Evolutionary conservation across 78 protist species (phyloP).

Genomic region (Goniomonas avonlea): DNA sequence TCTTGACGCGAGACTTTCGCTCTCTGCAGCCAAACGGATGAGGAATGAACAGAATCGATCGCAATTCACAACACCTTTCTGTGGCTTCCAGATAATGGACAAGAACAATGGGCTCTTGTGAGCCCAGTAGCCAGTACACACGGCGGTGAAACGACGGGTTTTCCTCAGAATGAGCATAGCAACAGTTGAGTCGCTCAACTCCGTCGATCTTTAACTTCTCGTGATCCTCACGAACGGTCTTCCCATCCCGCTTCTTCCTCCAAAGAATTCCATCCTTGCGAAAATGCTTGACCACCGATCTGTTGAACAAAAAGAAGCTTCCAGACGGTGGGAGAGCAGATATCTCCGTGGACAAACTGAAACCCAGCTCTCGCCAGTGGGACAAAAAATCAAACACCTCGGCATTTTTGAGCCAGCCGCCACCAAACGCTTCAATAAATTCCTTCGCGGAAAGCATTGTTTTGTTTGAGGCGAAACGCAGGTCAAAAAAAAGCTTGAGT

Average conservation of each 20-base stretch:
- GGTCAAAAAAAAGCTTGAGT: too few species aligned
- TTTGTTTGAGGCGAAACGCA: too few species aligned
- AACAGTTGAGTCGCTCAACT: neutral
- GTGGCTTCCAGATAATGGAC: slow-evolving; percentile 14
- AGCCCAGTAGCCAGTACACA: neutral
- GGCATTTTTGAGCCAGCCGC: neutral
- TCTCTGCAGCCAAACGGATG: too few species aligned
- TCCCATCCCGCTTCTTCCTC: slow-evolving; percentile 19
- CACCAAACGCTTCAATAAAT: too few species aligned
- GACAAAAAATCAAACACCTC: neutral
- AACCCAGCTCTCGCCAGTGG: neutral
- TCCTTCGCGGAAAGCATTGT: too few species aligned
- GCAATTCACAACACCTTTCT: too few species aligned
- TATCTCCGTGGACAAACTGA: neutral
- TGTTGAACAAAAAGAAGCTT: neutral
- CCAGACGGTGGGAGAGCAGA: neutral
- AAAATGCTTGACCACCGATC: neutral
- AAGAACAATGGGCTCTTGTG: neutral
- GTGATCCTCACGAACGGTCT: slow-evolving; percentile 13
- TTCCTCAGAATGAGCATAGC: slow-evolving; percentile 14
- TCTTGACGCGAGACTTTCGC: too few species aligned
- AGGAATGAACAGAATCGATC: too few species aligned
- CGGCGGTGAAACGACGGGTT: slow-evolving; percentile 9
- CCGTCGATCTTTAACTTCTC: slow-evolving; percentile 13
- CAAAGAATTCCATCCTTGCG: neutral